phyloP scores from a whole-genome alignment of 2,329 filamentous ascomycete species.

The Fusarium mexicanum region DNA sequence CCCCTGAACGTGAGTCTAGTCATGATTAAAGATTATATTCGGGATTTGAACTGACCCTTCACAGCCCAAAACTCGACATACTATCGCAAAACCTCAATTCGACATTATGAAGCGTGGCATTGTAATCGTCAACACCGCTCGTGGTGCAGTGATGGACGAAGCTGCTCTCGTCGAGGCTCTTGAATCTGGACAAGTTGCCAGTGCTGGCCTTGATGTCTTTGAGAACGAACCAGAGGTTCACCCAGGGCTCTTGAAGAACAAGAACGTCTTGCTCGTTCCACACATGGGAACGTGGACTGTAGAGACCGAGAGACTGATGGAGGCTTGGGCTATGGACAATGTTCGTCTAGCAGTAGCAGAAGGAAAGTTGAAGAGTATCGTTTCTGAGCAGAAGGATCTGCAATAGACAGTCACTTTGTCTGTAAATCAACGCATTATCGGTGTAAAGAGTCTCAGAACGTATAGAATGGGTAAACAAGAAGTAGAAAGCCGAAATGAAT shows the following conservation, averaged over 20 bases:
- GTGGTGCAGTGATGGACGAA: conserved; percentile 85
- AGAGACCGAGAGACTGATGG: conserved; percentile 74
- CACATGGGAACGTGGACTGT: conserved; percentile 88
- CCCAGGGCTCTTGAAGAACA: conserved; percentile 75
- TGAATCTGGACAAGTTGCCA: conserved; percentile 73
- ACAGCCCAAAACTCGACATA: conserved; percentile 73
- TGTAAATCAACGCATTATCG: not conserved
- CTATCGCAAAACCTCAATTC: conserved; percentile 77
- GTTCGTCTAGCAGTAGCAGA: conserved; percentile 69
- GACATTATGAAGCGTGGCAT: conserved; percentile 80
- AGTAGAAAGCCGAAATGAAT: not conserved
- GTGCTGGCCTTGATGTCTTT: conserved; percentile 81
- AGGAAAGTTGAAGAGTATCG: conserved; percentile 72
- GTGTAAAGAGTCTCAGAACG: not conserved
- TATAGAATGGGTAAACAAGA: not conserved
- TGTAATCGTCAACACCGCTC: conserved; percentile 83
- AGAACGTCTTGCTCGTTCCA: conserved; percentile 77
- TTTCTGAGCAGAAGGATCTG: conserved; percentile 71
- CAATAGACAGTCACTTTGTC: conserved; percentile 5
- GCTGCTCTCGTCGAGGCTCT: conserved; percentile 79
- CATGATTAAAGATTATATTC: not conserved
- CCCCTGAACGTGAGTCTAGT: conserved; percentile 76
- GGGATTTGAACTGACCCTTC: not conserved
- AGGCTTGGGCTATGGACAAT: conserved; percentile 79
- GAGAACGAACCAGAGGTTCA: conserved; percentile 84